Percentiles rank a stretch among this genome's conserved stretches.
These are phyloP conservation scores for Trichoderma semiorbis DNA, from an alignment of 2,329 filamentous ascomycete genomes.

Conservation along the genomic window DNA sequence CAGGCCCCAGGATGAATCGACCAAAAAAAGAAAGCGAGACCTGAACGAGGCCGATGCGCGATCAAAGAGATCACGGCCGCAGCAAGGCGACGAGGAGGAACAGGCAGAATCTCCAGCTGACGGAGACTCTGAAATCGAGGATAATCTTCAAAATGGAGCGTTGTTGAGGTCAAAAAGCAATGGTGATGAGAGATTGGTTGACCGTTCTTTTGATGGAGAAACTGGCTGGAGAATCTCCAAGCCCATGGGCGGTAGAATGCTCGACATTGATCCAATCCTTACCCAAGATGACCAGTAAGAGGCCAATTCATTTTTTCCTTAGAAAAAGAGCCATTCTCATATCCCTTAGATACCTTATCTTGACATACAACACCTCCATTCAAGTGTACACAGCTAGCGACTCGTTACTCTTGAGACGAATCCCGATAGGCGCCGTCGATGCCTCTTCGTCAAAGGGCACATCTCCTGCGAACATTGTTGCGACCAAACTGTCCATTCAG, in stretches of 20 bases:
- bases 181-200: slow-evolving; percentile 27
- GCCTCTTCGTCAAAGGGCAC: slow-evolving; percentile 25
- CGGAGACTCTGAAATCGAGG: not conserved
- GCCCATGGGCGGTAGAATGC: slow-evolving; percentile 62
- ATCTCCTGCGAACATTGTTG: slow-evolving; percentile 37
- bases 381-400: slow-evolving; percentile 78
- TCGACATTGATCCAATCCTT: slow-evolving; percentile 62
- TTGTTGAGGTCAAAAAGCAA: slow-evolving; percentile 17
- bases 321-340: slow-evolving; percentile 18
- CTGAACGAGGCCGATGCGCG: slow-evolving; percentile 39
- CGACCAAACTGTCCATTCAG: slow-evolving; percentile 38
- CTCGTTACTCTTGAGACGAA: slow-evolving; percentile 73
- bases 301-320: not conserved
- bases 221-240: slow-evolving; percentile 58
- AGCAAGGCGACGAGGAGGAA: slow-evolving; percentile 22
- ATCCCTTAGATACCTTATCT: slow-evolving; percentile 61
- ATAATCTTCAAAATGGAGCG: not conserved
- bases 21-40: slow-evolving; percentile 49
- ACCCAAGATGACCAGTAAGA: slow-evolving; percentile 59
- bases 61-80: slow-evolving; percentile 36
- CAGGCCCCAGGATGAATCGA: slow-evolving; percentile 35
- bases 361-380: slow-evolving; percentile 70
- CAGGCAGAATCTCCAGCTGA: not conserved
- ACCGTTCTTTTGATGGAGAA: slow-evolving; percentile 30
- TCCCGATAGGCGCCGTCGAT: slow-evolving; percentile 47